phyloP scores from a whole-genome alignment of 2,329 filamentous ascomycete genomes.

The Davidsoniella virescens region DNA sequence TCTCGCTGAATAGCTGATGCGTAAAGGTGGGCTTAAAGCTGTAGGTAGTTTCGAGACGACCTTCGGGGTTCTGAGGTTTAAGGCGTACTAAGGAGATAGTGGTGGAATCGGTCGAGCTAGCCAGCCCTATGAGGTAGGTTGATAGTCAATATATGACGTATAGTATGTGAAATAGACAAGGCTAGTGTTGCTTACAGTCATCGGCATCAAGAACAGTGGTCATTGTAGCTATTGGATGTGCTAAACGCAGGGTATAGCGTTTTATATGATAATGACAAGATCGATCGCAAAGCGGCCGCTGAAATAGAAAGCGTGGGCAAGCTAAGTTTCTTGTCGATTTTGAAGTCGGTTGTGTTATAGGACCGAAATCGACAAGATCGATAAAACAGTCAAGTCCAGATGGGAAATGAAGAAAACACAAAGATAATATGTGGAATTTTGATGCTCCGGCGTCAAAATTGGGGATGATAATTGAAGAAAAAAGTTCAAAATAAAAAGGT shows the following conservation, averaged over 20 bases:
- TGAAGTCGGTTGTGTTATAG: too few species aligned
- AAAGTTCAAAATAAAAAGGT: background rate
- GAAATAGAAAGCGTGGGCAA: too few species aligned
- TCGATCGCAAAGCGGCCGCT: too few species aligned
- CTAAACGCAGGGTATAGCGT: too few species aligned
- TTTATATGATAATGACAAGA: too few species aligned
- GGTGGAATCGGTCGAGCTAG: constrained; percentile 45
- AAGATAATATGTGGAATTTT: too few species aligned
- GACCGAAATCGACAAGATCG: too few species aligned
- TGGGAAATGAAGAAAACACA: too few species aligned
- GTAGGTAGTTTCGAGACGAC: constrained; percentile 30
- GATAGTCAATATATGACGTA: background rate
- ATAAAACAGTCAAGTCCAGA: too few species aligned
- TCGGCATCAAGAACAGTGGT: constrained; percentile 1
- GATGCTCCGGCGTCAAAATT: too few species aligned
- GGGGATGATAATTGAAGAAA: background rate
- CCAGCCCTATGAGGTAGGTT: constrained; percentile 31
- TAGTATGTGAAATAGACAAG: background rate
- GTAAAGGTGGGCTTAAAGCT: constrained; percentile 77
- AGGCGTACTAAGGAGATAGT: constrained; percentile 42
- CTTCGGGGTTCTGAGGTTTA: constrained; percentile 28
- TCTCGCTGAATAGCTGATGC: constrained; percentile 85
- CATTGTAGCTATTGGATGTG: background rate
- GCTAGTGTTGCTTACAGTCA: constrained; percentile 2
- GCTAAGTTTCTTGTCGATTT: too few species aligned